A percentile compares a stretch with the other conserved stretches of the same genome.
These are phyloP conservation scores for Mycena crocata DNA, from an alignment of 768 basidiomycete species.

Conservation along the genomic window DNA sequence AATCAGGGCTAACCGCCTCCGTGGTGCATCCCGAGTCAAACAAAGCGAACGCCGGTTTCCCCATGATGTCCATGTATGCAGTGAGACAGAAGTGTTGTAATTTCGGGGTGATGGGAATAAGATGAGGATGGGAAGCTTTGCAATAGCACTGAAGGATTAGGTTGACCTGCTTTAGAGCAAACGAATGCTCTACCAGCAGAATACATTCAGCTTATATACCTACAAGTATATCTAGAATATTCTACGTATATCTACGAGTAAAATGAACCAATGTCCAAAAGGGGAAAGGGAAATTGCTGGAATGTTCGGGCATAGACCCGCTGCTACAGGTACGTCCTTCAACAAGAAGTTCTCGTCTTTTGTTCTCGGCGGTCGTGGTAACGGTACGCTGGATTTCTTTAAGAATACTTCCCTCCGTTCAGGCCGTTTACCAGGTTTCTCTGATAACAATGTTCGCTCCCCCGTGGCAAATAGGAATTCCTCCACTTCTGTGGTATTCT, in stretches of 20 bases:
- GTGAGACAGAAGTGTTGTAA: constrained; percentile 18
- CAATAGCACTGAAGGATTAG: too few species aligned
- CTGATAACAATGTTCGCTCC: neutral
- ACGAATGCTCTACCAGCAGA: too few species aligned
- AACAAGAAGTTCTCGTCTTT: constrained; percentile 6
- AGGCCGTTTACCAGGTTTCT: neutral
- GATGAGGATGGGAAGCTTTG: too few species aligned
- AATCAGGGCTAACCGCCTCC: constrained; percentile 36
- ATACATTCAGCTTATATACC: too few species aligned
- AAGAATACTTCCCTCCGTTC: neutral
- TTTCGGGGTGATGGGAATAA: too few species aligned
- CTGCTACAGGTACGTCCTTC: too few species aligned
- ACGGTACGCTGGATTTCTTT: neutral
- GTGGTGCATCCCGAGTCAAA: constrained; percentile 33
- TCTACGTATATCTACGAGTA: too few species aligned
- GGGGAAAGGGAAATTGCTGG: too few species aligned
- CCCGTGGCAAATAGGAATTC: neutral
- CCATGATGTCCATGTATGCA: constrained; percentile 17
- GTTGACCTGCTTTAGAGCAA: too few species aligned
- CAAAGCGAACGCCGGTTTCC: constrained; percentile 24
- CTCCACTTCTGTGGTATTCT: neutral
- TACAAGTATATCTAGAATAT: too few species aligned
- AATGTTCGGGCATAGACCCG: too few species aligned
- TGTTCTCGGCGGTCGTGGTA: neutral
- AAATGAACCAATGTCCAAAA: too few species aligned